Conservation (phyloP, 768 basidiomycete species). For the Boletellus ananas region DNA sequence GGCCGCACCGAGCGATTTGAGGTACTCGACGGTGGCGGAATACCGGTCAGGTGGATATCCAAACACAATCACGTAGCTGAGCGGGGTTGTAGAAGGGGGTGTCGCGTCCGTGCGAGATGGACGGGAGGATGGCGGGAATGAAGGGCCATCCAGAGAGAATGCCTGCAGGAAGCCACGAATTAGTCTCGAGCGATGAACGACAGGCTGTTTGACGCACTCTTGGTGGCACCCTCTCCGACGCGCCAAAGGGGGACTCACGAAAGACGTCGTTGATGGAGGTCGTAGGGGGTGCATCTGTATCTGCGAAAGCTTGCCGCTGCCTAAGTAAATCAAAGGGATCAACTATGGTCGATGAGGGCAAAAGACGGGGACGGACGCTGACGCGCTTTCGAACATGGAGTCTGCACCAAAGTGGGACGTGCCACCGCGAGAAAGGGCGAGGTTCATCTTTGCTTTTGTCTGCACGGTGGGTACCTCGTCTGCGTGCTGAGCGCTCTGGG, state of each 20-base stretch:
- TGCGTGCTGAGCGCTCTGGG: slow-evolving; percentile 56
- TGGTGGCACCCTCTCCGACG: slow-evolving; percentile 22
- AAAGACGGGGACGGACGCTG: slow-evolving; percentile 18
- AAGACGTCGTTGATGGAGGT: slow-evolving; percentile 74
- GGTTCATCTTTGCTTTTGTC: slow-evolving; percentile 79
- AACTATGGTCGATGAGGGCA: neutral
- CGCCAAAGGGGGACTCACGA: slow-evolving; percentile 41
- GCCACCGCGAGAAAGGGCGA: slow-evolving; percentile 58
- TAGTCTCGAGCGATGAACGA: neutral
- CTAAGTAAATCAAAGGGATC: slow-evolving; percentile 28
- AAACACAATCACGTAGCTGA: slow-evolving; percentile 72
- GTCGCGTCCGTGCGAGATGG: slow-evolving; percentile 24
- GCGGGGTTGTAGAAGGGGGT: slow-evolving; percentile 33
- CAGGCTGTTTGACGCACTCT: slow-evolving; percentile 14
- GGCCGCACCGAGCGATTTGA: slow-evolving; percentile 66
- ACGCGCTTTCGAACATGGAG: slow-evolving; percentile 76
- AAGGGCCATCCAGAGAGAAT: slow-evolving; percentile 21
- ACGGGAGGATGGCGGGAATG: slow-evolving; percentile 12
- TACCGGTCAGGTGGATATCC: slow-evolving; percentile 86
- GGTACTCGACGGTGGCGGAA: slow-evolving; percentile 66
- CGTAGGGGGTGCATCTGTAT: slow-evolving; percentile 80
- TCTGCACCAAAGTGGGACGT: slow-evolving; percentile 77
- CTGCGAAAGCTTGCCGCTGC: slow-evolving; percentile 58
- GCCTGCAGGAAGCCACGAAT: slow-evolving; percentile 3
- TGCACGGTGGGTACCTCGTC: slow-evolving; percentile 74